These are phyloP conservation scores for Hyaloscypha variabilis DNA, from an alignment of 495 filamentous ascomycete species.

Conservation along the genomic window DNA sequence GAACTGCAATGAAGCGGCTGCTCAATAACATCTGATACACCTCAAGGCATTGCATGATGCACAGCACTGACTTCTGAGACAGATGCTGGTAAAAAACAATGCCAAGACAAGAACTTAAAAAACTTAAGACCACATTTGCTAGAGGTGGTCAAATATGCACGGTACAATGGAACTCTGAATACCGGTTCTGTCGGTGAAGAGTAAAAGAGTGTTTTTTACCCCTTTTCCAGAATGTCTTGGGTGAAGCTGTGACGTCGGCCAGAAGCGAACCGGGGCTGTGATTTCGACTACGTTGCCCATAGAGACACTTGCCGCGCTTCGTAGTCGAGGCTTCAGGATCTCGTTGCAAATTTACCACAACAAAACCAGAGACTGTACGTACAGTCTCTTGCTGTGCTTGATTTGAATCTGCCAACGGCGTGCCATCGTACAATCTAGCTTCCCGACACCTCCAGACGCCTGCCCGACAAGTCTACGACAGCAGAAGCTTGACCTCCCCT, in stretches of 20 bases:
- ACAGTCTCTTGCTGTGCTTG: not conserved
- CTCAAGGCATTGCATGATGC: conserved; percentile 11
- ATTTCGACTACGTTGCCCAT: not conserved
- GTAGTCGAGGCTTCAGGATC: not conserved
- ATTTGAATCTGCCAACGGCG: not conserved
- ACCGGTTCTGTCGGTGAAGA: not conserved
- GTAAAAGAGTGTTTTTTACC: not conserved
- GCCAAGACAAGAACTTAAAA: not conserved
- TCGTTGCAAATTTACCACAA: conserved; percentile 11
- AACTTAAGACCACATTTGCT: not conserved
- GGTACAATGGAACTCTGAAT: not conserved
- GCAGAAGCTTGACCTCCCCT: conserved; percentile 7
- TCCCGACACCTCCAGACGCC: not conserved
- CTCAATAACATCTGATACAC: conserved; percentile 19
- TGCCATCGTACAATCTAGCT: not conserved
- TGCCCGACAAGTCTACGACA: not conserved
- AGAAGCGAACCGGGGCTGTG: not conserved
- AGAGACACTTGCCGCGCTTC: not conserved
- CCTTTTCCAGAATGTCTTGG: not conserved
- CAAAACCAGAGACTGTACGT: not conserved
- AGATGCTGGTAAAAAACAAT: not conserved
- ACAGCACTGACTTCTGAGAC: not conserved
- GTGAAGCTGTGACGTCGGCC: conserved; percentile 8
- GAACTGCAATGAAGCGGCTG: not conserved
- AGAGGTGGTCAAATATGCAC: not conserved